Evolutionary conservation across 805 yeast species (phyloP).

Genomic region (Saccharomyces jurei): DNA sequence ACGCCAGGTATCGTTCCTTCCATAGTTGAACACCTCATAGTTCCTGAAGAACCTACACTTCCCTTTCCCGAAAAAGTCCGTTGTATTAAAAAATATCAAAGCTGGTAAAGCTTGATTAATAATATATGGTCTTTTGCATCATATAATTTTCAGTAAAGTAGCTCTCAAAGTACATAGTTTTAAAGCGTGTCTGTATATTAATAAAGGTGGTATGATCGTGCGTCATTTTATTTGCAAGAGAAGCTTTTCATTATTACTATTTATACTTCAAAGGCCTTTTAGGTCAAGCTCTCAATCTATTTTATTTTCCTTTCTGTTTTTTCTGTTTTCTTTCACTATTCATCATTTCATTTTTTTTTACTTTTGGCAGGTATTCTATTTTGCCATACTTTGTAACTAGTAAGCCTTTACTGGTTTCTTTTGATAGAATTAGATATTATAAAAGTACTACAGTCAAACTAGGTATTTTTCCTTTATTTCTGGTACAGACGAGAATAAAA

Average conservation of each 20-base stretch:
- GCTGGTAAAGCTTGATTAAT: constrained; percentile 15
- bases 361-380: too few species aligned
- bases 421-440: background rate
- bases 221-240: background rate
- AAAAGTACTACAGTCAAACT: background rate
- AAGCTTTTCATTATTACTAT: background rate
- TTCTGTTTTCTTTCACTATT: too few species aligned
- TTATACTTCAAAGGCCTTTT: background rate
- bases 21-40: constrained; percentile 65
- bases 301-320: background rate
- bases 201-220: background rate
- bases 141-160: background rate
- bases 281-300: background rate
- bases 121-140: background rate
- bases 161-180: background rate
- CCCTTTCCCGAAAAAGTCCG: constrained; percentile 53
- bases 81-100: constrained; percentile 41
- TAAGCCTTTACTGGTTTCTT: too few species aligned
- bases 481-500: background rate
- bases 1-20: constrained; percentile 68
- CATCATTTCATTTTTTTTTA: background rate
- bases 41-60: constrained; percentile 64
- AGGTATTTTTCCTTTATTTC: background rate
- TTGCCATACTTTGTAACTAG: background rate
- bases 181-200: background rate